phyloP scores from a whole-genome alignment of 129 eudicot genomes.

The Pittosporum tobira region DNA sequence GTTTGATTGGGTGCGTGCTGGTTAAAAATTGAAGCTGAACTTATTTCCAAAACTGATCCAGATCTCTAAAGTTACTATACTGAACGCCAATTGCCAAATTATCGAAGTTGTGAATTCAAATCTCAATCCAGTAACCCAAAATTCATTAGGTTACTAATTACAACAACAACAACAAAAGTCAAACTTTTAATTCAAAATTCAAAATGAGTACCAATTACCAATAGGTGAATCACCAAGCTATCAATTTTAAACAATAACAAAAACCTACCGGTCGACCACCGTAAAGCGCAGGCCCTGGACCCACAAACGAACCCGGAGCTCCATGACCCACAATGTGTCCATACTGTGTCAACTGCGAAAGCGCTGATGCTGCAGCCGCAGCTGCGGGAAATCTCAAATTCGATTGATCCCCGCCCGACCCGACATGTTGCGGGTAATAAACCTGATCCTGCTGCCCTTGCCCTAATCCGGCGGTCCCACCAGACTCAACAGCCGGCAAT shows the following conservation, averaged over 20 bases:
- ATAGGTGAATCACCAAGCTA: neutral
- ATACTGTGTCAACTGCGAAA: constrained; percentile 36
- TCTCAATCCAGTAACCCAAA: too few relatives aligned
- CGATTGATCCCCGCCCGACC: constrained; percentile 12
- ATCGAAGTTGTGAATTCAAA: too few relatives aligned
- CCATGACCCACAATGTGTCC: constrained; percentile 13
- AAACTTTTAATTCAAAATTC: too few relatives aligned
- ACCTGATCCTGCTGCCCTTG: constrained; percentile 26
- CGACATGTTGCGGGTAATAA: constrained; percentile 10
- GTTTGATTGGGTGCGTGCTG: too few relatives aligned
- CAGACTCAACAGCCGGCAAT: constrained; percentile 12
- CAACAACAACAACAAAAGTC: too few relatives aligned
- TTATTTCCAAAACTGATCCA: too few relatives aligned
- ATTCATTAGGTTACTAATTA: too few relatives aligned
- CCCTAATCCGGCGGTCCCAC: constrained; percentile 10
- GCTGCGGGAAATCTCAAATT: constrained; percentile 23
- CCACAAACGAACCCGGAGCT: constrained; percentile 16
- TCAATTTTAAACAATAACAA: neutral
- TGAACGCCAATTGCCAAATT: too few relatives aligned
- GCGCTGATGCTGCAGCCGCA: constrained; percentile 33
- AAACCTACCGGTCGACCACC: constrained; percentile 34
- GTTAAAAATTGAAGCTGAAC: too few relatives aligned
- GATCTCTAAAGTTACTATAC: too few relatives aligned
- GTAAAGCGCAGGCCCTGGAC: constrained; percentile 14
- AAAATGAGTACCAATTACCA: too few relatives aligned